phyloP scores from a whole-genome alignment of 139 green algal genomes.

The Chlorella vulgaris region DNA sequence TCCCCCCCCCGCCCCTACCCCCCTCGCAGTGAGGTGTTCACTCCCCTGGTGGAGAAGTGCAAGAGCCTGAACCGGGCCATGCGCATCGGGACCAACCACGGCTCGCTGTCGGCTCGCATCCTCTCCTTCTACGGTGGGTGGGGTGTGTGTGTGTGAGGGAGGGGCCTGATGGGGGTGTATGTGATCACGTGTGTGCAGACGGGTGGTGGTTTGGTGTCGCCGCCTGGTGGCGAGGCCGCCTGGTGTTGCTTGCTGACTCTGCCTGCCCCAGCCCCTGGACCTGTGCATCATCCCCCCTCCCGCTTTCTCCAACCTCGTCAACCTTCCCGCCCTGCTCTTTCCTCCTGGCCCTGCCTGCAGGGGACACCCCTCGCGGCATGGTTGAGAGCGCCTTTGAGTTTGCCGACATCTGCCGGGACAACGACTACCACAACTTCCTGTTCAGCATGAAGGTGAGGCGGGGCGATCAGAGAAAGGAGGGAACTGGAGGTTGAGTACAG shows the following conservation, averaged over 20 bases:
- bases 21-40: constrained; percentile 73
- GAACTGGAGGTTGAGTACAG: too few relatives aligned
- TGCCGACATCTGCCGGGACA: constrained; percentile 94
- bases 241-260: too few relatives aligned
- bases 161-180: background rate
- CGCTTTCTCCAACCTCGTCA: constrained; percentile 22
- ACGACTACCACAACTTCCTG: constrained; percentile 99
- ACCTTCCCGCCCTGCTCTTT: background rate
- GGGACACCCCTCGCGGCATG: constrained; percentile 77
- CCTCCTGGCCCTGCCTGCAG: background rate
- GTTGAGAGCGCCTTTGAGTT: constrained; percentile 97
- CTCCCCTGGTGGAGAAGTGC: constrained; percentile 97
- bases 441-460: constrained; percentile 99
- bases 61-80: constrained; percentile 87
- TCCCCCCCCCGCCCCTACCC: too few relatives aligned
- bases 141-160: too few relatives aligned
- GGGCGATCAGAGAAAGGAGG: too few relatives aligned
- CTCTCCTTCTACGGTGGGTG: constrained; percentile 91
- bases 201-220: too few relatives aligned
- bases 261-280: too few relatives aligned
- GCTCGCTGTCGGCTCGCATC: constrained; percentile 93
- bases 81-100: constrained; percentile 99
- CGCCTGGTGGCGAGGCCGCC: too few relatives aligned
- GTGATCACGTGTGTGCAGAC: too few relatives aligned
- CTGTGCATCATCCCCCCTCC: too few relatives aligned